Evolutionary conservation across 495 filamentous ascomycete genomes (phyloP).

Genomic region (Neurospora sp.): DNA sequence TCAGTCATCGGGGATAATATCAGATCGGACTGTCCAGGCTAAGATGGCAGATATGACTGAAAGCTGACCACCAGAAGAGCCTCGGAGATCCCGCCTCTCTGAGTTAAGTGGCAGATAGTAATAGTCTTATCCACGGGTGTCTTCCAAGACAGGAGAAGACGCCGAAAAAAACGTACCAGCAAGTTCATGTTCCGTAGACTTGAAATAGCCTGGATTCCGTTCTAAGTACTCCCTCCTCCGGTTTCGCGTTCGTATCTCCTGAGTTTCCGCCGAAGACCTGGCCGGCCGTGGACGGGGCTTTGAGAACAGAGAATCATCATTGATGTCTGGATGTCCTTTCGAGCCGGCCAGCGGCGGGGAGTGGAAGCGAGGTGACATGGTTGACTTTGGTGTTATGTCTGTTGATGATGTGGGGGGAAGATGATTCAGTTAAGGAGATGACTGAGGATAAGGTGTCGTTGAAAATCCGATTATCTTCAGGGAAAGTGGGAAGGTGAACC

Average conservation of each 20-base stretch:
- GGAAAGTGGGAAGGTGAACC: neutral
- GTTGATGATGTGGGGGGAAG: neutral
- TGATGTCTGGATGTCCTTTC: neutral
- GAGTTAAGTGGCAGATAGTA: neutral
- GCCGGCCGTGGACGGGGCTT: slow-evolving; percentile 30
- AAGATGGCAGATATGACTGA: neutral
- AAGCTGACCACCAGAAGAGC: neutral
- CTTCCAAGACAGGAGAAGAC: neutral
- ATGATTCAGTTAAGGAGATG: neutral
- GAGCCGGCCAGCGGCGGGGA: slow-evolving; percentile 9
- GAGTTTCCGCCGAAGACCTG: slow-evolving; percentile 20
- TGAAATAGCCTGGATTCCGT: slow-evolving; percentile 30
- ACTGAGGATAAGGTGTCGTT: neutral
- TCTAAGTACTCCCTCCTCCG: slow-evolving; percentile 34
- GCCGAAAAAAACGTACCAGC: slow-evolving; percentile 20
- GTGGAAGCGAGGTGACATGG: slow-evolving; percentile 14
- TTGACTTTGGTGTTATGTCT: neutral
- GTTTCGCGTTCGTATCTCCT: slow-evolving; percentile 31
- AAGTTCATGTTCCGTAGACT: slow-evolving; percentile 33
- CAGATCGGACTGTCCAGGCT: neutral
- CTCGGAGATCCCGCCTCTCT: neutral
- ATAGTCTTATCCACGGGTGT: neutral
- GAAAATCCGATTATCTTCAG: neutral
- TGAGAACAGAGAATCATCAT: slow-evolving; percentile 2
- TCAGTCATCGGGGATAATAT: neutral